Base-by-base conservation (phyloP, 345 rosid species). In the Eucalyptus paniculata region DNA sequence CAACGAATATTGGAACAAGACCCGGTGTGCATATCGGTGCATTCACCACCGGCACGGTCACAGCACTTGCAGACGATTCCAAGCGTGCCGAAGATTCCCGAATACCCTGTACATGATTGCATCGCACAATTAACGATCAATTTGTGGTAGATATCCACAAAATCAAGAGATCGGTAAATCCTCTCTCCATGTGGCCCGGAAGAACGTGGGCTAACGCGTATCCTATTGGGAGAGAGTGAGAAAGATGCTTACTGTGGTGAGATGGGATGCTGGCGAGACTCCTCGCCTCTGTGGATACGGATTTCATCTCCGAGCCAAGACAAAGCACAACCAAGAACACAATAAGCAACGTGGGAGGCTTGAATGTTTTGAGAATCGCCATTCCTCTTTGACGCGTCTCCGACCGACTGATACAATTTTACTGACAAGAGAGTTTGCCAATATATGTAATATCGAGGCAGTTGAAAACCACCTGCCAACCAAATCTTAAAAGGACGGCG, bases 21-120 rank as follows among this genome's bases (percentile, higher is more conserved):
- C 16, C 92, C 92, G 1, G 89, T 90, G 95, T 94, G 92, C 12
- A 91, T 87, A 77, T 56, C 45, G 50, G 87, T 86, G 91, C 96
- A 95, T 51, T 91, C 94, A 40, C 91, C 91, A 81, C 88, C 93
- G 49, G 5, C 54, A 9, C 80, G 91, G 58, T 93, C 92, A 53
- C 97, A 95, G 83, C 96, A 95, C 90, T 95, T 93, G 92, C 97
- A 95, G 15, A 90, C 92, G 50, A 95, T 89, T 69, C 97, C 96
- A 8, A 95, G 92, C 6, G 91, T 91, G 9, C 89, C 89, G 49
- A 94, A 89, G 12, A 91, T 34, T 90, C 91, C 90, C 3, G 93
- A 69, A 86, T 34, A 69, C 42, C 81, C 81, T 69, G 1, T 34
- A 69, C 37, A 18, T 11, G 24, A n/a, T 69, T 17, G 44, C 19